Evolutionary conservation across 2,329 filamentous ascomycete species (phyloP).

Genomic region (Fusarium anthophilum): DNA sequence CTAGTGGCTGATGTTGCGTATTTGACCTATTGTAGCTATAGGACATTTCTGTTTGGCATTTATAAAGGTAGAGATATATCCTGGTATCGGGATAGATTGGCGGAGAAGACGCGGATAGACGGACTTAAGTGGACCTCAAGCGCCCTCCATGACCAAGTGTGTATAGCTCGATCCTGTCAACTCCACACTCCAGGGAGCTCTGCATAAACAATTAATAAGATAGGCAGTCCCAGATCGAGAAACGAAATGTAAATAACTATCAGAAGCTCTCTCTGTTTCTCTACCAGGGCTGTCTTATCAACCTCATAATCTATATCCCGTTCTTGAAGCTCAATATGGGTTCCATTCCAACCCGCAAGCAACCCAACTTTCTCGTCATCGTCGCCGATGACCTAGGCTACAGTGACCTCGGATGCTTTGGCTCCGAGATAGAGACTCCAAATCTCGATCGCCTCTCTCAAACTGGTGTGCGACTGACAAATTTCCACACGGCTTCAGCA

Average conservation of each 20-base stretch:
- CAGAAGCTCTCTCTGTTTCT: not conserved
- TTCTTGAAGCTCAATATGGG: not conserved
- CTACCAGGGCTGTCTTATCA: not conserved
- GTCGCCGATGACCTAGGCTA: slow-evolving; percentile 44
- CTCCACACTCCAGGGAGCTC: not conserved
- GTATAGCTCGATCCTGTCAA: not conserved
- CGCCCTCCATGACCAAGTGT: not conserved
- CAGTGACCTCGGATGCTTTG: slow-evolving; percentile 52
- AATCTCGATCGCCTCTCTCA: slow-evolving; percentile 62
- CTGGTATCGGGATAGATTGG: not conserved
- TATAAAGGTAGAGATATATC: not conserved
- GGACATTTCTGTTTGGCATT: not conserved
- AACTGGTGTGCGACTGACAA: slow-evolving; percentile 62
- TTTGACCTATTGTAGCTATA: not conserved
- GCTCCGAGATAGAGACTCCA: slow-evolving; percentile 66
- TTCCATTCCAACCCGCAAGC: slow-evolving; percentile 47
- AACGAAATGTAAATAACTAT: not conserved
- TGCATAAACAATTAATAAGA: not conserved
- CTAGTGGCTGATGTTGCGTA: not conserved
- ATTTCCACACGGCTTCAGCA: slow-evolving; percentile 67
- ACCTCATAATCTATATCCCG: not conserved
- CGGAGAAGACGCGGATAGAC: slow-evolving; percentile 4
- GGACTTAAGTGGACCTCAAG: not conserved
- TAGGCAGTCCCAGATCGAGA: not conserved
- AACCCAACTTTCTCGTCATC: slow-evolving; percentile 43